Conservation (phyloP, 768 basidiomycete genomes). For the Auriscalpium orientale region DNA sequence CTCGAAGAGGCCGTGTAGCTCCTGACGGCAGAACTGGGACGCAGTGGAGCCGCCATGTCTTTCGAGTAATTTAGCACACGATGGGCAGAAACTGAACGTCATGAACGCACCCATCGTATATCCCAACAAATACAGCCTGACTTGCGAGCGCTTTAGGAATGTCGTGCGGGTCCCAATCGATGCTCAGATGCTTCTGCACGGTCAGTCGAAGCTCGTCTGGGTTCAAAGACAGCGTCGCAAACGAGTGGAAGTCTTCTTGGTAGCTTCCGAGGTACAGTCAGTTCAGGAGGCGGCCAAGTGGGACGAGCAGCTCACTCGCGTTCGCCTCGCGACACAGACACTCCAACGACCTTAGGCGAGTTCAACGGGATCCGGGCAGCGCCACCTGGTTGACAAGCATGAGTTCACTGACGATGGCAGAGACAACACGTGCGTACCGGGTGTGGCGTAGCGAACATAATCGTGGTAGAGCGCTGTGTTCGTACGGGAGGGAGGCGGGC, state of each 20-base stretch:
- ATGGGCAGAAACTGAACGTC: background rate
- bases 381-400: constrained; percentile 36
- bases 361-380: constrained; percentile 60
- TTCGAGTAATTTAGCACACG: background rate
- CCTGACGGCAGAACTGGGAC: constrained; percentile 76
- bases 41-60: constrained; percentile 92
- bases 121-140: constrained; percentile 81
- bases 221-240: constrained; percentile 66
- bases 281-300: background rate
- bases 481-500: background rate
- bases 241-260: constrained; percentile 84
- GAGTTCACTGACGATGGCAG: constrained; percentile 6
- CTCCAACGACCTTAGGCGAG: constrained; percentile 73
- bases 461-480: constrained; percentile 47
- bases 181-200: constrained; percentile 50
- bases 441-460: constrained; percentile 48
- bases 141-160: constrained; percentile 50
- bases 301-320: constrained; percentile 41
- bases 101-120: constrained; percentile 79
- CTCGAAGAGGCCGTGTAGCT: constrained; percentile 81
- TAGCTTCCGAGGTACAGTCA: constrained; percentile 42
- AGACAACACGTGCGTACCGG: constrained; percentile 25
- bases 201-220: constrained; percentile 64
- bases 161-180: constrained; percentile 65
- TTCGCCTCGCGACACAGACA: constrained; percentile 68